A percentile compares a stretch with the other conserved stretches of the same genome.
Evolutionary conservation across 345 rosid genomes (phyloP).

Genomic region (Conringia planisiliqua): DNA sequence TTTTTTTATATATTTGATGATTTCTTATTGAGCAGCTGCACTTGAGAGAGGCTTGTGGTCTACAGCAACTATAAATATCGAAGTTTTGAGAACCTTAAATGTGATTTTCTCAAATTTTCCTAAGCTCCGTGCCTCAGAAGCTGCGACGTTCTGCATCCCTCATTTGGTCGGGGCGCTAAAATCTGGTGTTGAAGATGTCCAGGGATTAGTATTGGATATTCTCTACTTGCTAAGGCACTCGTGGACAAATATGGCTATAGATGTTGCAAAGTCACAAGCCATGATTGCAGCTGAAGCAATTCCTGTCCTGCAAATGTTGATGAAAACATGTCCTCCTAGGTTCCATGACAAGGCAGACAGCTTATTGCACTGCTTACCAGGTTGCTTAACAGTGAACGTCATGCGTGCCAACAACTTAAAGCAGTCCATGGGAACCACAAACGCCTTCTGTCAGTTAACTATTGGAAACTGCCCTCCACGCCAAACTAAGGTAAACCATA

Average conservation of each 20-base stretch:
- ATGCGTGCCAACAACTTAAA: conserved; percentile 79
- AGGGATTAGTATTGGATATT: conserved; percentile 73
- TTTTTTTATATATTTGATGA: conserved; percentile 1
- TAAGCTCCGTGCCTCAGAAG: conserved; percentile 83
- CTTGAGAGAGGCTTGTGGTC: conserved; percentile 87
- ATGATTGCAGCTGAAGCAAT: conserved; percentile 82
- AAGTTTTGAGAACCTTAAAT: conserved; percentile 63
- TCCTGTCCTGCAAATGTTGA: conserved; percentile 73
- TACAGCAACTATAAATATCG: conserved; percentile 63
- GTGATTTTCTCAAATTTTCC: conserved; percentile 80
- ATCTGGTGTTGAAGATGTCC: conserved; percentile 71
- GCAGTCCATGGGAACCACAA: conserved; percentile 76
- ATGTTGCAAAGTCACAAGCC: conserved; percentile 77
- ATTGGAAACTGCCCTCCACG: conserved; percentile 82
- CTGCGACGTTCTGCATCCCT: conserved; percentile 88
- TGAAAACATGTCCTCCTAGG: conserved; percentile 81
- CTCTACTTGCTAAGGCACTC: conserved; percentile 72
- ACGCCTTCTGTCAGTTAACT: conserved; percentile 78
- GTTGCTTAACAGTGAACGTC: conserved; percentile 73
- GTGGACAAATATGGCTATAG: conserved; percentile 79
- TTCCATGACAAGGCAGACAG: conserved; percentile 83
- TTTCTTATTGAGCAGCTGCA: conserved; percentile 59
- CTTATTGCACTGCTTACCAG: conserved; percentile 89
- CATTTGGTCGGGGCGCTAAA: conserved; percentile 73
- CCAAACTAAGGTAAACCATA: conserved; percentile 68